Percentiles rank a stretch among this genome's conserved stretches.
Evolutionary conservation across 2,329 filamentous ascomycete genomes (phyloP).

Genomic region (Cladosporium sp.): DNA sequence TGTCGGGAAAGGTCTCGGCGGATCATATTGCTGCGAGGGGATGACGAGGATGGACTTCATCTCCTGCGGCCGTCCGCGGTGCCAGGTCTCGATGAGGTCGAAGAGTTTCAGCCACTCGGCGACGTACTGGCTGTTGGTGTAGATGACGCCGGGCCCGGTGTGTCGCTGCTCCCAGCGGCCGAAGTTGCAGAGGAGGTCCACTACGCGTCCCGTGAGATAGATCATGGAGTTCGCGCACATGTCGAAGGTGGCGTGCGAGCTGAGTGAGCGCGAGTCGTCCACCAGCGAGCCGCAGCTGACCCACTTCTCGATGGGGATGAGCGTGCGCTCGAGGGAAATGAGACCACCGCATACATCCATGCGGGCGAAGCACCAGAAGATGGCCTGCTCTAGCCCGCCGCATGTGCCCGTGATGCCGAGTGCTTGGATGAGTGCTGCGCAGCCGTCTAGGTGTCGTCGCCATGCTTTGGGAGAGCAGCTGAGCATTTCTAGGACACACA

Average conservation of each 20-base stretch:
- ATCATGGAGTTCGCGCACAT: slow-evolving; percentile 56
- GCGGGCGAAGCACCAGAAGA: slow-evolving; percentile 54
- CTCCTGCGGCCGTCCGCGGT: slow-evolving; percentile 25
- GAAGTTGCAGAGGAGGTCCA: slow-evolving; percentile 27
- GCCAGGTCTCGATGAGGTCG: slow-evolving; percentile 30
- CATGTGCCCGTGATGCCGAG: slow-evolving; percentile 47
- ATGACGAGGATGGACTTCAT: slow-evolving; percentile 32
- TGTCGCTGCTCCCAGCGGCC: slow-evolving; percentile 26
- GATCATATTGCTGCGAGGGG: slow-evolving; percentile 15
- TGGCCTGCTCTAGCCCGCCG: slow-evolving; percentile 46
- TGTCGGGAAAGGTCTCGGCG: slow-evolving; percentile 30
- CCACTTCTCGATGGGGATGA: slow-evolving; percentile 47
- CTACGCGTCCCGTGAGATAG: slow-evolving; percentile 47
- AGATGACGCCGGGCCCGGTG: slow-evolving; percentile 22
- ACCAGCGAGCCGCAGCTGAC: slow-evolving; percentile 34
- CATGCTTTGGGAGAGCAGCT: slow-evolving; percentile 46
- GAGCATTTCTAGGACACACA: slow-evolving; percentile 46
- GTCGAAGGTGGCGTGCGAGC: slow-evolving; percentile 37
- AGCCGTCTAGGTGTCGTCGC: slow-evolving; percentile 52
- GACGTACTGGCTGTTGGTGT: slow-evolving; percentile 17
- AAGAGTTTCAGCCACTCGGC: slow-evolving; percentile 29
- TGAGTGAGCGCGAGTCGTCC: slow-evolving; percentile 32
- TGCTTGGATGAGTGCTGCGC: slow-evolving; percentile 47
- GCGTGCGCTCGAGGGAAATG: slow-evolving; percentile 47
- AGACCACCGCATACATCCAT: slow-evolving; percentile 54